Evolutionary conservation across 106 monocot species (phyloP).

Genomic region (Narthecium ossifragum): DNA sequence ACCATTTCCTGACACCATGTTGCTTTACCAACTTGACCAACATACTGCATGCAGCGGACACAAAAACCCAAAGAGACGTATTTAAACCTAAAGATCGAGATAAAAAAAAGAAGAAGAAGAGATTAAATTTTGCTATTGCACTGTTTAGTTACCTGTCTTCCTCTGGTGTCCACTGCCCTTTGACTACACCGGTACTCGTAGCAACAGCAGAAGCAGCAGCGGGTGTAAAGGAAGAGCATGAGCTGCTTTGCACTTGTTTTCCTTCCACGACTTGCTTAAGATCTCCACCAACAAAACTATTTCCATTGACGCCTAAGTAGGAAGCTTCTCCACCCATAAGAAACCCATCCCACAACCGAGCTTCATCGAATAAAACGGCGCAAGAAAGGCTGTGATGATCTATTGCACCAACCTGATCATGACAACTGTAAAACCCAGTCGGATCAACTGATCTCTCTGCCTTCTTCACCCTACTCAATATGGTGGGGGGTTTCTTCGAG

Average conservation of each 20-base stretch:
- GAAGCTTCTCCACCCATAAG: background rate
- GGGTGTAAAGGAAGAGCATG: slow-evolving; percentile 8
- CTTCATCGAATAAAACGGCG: background rate
- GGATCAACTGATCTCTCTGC: background rate
- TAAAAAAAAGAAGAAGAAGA: background rate
- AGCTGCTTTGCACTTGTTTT: slow-evolving; percentile 3
- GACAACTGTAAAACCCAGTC: background rate
- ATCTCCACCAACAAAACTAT: slow-evolving; percentile 1
- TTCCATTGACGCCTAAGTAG: background rate
- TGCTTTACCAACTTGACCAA: slow-evolving; percentile 56
- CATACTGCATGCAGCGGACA: slow-evolving; percentile 19
- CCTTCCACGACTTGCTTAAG: background rate
- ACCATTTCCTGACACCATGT: slow-evolving; percentile 69
- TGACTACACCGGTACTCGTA: slow-evolving; percentile 15
- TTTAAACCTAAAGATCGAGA: background rate
- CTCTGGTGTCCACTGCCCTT: slow-evolving; percentile 66
- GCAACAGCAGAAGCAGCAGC: background rate
- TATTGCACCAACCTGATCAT: background rate
- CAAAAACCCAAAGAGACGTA: background rate
- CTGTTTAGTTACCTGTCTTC: slow-evolving; percentile 43
- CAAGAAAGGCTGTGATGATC: background rate
- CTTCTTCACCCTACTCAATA: background rate
- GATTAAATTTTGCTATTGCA: background rate
- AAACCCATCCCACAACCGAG: slow-evolving; percentile 9
- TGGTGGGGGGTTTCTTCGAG: background rate